phyloP scores from a whole-genome alignment of 768 basidiomycete species.

The Lactarius trivialis region DNA sequence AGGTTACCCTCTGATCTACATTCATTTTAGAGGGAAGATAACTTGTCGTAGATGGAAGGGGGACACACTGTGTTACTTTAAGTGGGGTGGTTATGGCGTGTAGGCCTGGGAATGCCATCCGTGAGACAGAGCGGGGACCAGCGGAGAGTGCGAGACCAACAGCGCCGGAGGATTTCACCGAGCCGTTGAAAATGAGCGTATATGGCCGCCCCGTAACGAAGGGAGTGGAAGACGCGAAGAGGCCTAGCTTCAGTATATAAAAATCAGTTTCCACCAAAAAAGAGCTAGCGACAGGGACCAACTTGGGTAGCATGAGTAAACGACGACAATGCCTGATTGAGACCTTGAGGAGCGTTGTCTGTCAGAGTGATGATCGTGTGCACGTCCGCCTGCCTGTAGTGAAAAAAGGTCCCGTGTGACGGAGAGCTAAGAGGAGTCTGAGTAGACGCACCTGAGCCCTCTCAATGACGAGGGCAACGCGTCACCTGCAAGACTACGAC shows the following conservation, averaged over 20 bases:
- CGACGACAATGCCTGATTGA: slow-evolving; percentile 37
- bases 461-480: slow-evolving; percentile 37
- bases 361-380: slow-evolving; percentile 46
- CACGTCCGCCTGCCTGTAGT: slow-evolving; percentile 25
- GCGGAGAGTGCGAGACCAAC: slow-evolving; percentile 50
- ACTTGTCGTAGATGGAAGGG: not conserved
- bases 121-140: slow-evolving; percentile 15
- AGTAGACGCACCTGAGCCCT: slow-evolving; percentile 34
- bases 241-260: slow-evolving; percentile 44
- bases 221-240: slow-evolving; percentile 68
- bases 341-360: slow-evolving; percentile 52
- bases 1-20: slow-evolving; percentile 70
- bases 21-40: not conserved
- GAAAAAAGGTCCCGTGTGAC: not conserved
- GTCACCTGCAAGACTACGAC: slow-evolving; percentile 25
- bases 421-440: not conserved
- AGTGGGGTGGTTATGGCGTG: slow-evolving; percentile 40
- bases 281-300: slow-evolving; percentile 20
- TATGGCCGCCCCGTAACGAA: slow-evolving; percentile 72
- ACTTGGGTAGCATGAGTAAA: slow-evolving; percentile 49
- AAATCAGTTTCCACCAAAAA: not conserved
- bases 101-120: slow-evolving; percentile 36
- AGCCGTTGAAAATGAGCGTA: slow-evolving; percentile 55
- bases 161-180: slow-evolving; percentile 56
- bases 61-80: slow-evolving; percentile 43